Base-by-base conservation (phyloP, 192 early-diverging fungal genomes). In the Gigaspora rosea region DNA sequence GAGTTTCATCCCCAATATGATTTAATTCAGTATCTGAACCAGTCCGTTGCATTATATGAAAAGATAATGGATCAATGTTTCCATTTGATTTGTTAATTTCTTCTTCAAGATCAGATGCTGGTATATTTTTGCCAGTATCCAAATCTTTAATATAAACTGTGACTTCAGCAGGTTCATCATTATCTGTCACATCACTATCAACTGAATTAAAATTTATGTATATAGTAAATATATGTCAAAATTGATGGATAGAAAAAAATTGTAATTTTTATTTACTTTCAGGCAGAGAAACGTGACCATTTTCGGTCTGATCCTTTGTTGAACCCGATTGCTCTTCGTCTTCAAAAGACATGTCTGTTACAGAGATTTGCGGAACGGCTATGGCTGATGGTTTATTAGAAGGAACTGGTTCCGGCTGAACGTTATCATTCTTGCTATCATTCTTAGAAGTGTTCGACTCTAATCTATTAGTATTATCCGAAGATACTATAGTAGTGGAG, bases 91-190 rank as follows among this genome's bases (percentile, higher is more conserved):
- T 67, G 32, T 76, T 76, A 27, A 76, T 36, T 51, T 76, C 75
- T 50, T 65, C 64, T 54, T 76, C 75, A 18, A 76, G 16, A 76
- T 76, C 64, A 16, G 50, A 20, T 22, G 49, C 75, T 20, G 65
- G 65, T 7, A 76, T 22, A 35, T 67, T 18, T 67, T 67, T 76
- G 12, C 75, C 75, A 51, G 75, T 76, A 58, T 76, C 75, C 9
- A 76, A 18, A 56, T 76, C 75, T 76, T 76, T 76, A 50, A 76
- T 48, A 56, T 76, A 76, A 18, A 76, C 64, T 13, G 75, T 76
- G 18, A 76, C 33, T 20, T 76, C 75, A 20, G 16, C n/a, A 33
- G 20, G 27, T 56, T 56, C 70, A 48, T 76, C 62, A 15, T 51
- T 35, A 33, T 59, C 5, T 56, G 12, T 13, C 11, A 18, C 11